Evolutionary conservation across 1,284 basidiomycete genomes (phyloP), one percentile per base, ranked within the genome.

Genomic region (Mycosarcoma maydis): DNA sequence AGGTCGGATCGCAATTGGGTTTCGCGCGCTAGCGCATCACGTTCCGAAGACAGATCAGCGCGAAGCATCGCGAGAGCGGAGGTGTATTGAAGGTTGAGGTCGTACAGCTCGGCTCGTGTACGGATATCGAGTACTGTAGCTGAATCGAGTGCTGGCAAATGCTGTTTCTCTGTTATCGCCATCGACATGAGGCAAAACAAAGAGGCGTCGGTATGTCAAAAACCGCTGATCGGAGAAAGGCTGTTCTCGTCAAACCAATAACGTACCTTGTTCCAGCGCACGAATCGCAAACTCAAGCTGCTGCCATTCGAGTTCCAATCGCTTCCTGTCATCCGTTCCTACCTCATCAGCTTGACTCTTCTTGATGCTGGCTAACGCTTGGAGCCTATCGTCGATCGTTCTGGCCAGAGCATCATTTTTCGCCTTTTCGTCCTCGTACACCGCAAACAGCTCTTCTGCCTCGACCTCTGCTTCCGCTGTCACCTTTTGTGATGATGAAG

Each of bases 351-450:
- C 13, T 26, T 43, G 42, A 40, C 53, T 47, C 6, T 6, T 34
- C n/a, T 36, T 24, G 13, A 8, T 34, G 6, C 16, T 49, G 13
- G 61, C 45, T 9, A 65, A 30, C 22, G 37, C 38, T 44, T 65
- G 50, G 11, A 59, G 13, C 36, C 51, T 33, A 47, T 53, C 23
- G 23, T 70, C 49, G 8, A 70, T 17, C 23, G 36, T 34, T n/a
- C 37, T 36, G 13, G 60, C 51, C 6, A 70, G 23, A 2, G 33
- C 56, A 42, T 70, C 67, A 29, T 70, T 70, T 22, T 52, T 59
- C 4, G 45, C 52, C 38, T 53, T 64, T 20, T 70, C 60, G 23
- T 70, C 67, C n/a, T 56, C 47, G 46, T 64, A 70, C 22, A 62
- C 47, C 2, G 60, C 67, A 20, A 42, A 23, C 9, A 70, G 45